Evolutionary conservation across 106 monocot species (phyloP), one percentile per base, ranked within the genome.

Genomic region (Phalaenopsis aphrodite): DNA sequence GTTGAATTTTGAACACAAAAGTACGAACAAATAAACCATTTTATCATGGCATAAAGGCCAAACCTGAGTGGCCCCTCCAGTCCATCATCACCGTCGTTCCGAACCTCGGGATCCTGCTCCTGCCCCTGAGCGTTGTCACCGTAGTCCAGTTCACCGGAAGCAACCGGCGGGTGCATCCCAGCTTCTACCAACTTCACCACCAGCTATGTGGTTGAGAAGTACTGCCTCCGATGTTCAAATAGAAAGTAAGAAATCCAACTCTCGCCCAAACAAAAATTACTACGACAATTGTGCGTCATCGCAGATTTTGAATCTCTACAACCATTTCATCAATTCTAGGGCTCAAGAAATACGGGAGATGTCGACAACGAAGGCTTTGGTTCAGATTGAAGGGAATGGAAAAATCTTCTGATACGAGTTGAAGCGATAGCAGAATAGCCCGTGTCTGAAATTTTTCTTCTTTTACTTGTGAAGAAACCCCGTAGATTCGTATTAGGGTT

Each of bases 41-140:
- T 74, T 6, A 45, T 19, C 74, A 49, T 52, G 1, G 21, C 47
- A 76, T 52, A 30, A 7, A 49, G 76, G n/a, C 30, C 76, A 76
- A 24, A 76, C 76, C 76, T 76, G 76, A 76, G 76, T 4, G 76
- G 42, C 23, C 76, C 76, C 24, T 76, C 76, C 49, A 76, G 24
- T 11, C 24, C 76, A 76, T 76, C 76, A 76, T 76, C 76, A 49
- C 49, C 76, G 76, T 76, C 49, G 30, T 76, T 76, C 76, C 52
- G 76, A 12, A 76, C 30, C 11, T 49, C 76, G 3, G 76, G 9
- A 15, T 76, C 76, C 24, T 49, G 76, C 52, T 76, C 76, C 49
- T 76, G 76, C 23, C 76, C 49, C 15, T 49, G 76, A 49, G 24
- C 49, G 76, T 46, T 49, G 11, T 18, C 76, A 2, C 76, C 76